A percentile compares a stretch with the other conserved stretches of the same genome.
Evolutionary conservation across 2,329 filamentous ascomycete species (phyloP).

Genomic region (Allantophomopsis cytisporea): DNA sequence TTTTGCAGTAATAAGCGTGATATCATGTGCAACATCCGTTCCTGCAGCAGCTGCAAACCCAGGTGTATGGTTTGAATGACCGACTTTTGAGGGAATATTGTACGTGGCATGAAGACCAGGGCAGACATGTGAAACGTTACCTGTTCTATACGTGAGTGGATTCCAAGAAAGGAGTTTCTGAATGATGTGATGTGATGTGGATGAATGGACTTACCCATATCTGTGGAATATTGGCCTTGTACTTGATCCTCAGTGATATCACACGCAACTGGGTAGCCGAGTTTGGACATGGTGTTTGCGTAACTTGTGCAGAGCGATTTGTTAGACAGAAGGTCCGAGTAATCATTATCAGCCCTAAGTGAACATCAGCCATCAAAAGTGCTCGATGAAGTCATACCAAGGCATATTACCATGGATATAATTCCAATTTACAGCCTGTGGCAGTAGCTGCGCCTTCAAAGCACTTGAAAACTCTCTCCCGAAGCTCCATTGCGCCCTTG

Average conservation of each 20-base stretch:
- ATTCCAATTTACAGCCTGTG: conserved; percentile 3
- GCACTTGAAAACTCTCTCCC: conserved; percentile 2
- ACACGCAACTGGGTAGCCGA: neutral
- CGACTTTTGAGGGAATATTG: neutral
- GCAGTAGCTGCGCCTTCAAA: conserved; percentile 3
- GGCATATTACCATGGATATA: neutral
- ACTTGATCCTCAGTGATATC: neutral
- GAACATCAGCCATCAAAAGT: neutral
- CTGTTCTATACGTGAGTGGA: neutral
- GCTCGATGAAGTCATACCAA: neutral
- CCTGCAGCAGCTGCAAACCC: conserved; percentile 1
- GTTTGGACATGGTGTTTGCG: neutral
- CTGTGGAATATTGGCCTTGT: neutral
- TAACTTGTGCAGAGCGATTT: neutral
- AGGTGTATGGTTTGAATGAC: neutral
- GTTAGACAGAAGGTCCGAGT: conserved; percentile 1
- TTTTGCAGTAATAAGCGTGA: conserved; percentile 1
- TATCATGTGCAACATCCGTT: conserved; percentile 1
- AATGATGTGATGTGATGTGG: neutral
- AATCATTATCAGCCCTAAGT: neutral
- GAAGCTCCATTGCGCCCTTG: neutral
- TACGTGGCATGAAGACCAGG: conserved; percentile 2
- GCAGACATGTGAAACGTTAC: conserved; percentile 1
- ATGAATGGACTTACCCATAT: conserved; percentile 1
- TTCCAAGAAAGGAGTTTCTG: neutral